Evolutionary conservation across 805 yeast genomes (phyloP), one percentile per base, ranked within the genome.

Genomic region (Cyberlindnera maritima): DNA sequence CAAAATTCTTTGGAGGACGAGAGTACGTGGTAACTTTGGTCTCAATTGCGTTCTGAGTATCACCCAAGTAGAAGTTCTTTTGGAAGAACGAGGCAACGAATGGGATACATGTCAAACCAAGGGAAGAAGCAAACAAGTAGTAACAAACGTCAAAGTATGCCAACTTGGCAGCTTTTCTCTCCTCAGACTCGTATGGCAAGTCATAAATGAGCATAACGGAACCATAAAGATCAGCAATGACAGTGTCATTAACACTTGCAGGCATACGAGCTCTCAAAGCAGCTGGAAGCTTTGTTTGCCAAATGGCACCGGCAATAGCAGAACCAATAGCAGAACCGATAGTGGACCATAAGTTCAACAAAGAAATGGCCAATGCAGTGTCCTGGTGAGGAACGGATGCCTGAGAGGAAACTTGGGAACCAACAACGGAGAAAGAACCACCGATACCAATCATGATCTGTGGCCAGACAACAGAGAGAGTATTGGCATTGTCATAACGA

Each of bases 321-420:
- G 61, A 44, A 28, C 75, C 76, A 40, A 71, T 62, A 17, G 73
- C 67, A 36, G 59, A 59, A 47, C 75, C 76, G 48, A 71, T 64
- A 17, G 60, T 51, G 7, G 66, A 54, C 60, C 63, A 65, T 40
- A 71, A 55, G 15, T 62, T 57, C 33, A 70, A 48, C 19, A 72
- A 41, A 0, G 74, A 61, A 39, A 72, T 66, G 46, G 66, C 65
- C 49, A 66, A 54, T n/a, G 76, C 70, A 46, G 69, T 61, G 56
- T 69, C 74, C 41, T 69, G 70, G 50, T 66, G 69, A 37, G 71
- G 71, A 26, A 72, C 74, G 17, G 73, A 65, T 3, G 72, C 74
- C 53, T 68, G 71, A 1, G 68, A 62, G 7, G 73, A 67, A 18
- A 69, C 64, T 42, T 60, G 61, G 7, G 71, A 57, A 36, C 69